Percentiles rank a stretch among this genome's conserved stretches.
Evolutionary conservation across 345 rosid species (phyloP).

Genomic region (Melaleuca alternifolia): DNA sequence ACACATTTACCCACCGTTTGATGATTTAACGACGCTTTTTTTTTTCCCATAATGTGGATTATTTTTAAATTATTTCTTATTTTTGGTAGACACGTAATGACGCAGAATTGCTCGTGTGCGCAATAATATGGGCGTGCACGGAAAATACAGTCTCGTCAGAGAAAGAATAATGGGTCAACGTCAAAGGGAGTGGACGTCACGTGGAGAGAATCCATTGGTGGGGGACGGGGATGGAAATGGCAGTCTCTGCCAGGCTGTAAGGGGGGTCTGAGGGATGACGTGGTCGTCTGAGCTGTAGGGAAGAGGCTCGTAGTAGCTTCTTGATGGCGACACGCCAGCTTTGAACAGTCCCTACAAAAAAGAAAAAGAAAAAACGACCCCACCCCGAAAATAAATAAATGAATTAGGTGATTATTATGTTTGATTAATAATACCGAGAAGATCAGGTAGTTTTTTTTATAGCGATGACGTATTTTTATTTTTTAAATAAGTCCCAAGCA

Average conservation of each 20-base stretch:
- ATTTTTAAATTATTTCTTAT: background rate
- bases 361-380: too few species aligned
- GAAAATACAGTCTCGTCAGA: background rate
- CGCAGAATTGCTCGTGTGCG: background rate
- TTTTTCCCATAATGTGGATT: background rate
- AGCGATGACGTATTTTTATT: background rate
- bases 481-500: too few species aligned
- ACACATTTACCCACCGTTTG: too few species aligned
- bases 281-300: background rate
- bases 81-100: background rate
- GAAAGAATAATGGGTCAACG: background rate
- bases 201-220: background rate
- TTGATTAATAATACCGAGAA: background rate
- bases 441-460: fast-evolving
- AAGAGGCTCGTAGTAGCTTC: fast-evolving
- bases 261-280: background rate
- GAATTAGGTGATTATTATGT: too few species aligned
- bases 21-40: too few species aligned
- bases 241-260: background rate
- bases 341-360: too few species aligned
- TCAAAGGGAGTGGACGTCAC: background rate
- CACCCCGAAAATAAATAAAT: too few species aligned
- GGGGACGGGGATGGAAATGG: background rate
- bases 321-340: background rate
- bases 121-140: too few species aligned